A percentile compares a stretch with the other conserved stretches of the same genome.
phyloP scores from a whole-genome alignment of 2,329 filamentous ascomycete genomes.

The Thielaviopsis ethacetica region DNA sequence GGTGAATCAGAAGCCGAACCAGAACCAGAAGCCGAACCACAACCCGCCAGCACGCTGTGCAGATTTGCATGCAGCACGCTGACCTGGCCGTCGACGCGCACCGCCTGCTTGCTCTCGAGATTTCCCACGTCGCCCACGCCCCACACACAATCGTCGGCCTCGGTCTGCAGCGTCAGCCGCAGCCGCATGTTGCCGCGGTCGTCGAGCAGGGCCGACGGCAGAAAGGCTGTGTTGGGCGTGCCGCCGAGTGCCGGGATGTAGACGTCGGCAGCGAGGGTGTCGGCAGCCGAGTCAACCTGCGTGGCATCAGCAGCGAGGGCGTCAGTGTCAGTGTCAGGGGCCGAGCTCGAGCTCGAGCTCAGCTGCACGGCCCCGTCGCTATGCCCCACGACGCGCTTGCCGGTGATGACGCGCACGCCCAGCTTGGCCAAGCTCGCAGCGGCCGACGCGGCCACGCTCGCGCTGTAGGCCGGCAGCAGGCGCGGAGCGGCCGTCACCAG shows the following conservation, averaged over 20 bases:
- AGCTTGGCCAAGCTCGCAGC: slow-evolving; percentile 26
- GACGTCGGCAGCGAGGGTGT: slow-evolving; percentile 23
- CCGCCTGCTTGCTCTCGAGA: slow-evolving; percentile 22
- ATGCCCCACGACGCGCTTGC: slow-evolving; percentile 21
- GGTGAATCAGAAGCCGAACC: too few species aligned
- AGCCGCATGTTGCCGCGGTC: slow-evolving; percentile 21
- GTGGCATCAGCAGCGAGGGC: too few species aligned
- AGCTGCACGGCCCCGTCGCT: slow-evolving; percentile 22
- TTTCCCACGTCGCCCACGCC: slow-evolving; percentile 28
- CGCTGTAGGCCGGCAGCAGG: slow-evolving; percentile 12
- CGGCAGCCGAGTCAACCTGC: slow-evolving; percentile 3
- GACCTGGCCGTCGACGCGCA: slow-evolving; percentile 19
- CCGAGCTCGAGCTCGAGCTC: too few species aligned
- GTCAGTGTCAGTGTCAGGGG: too few species aligned
- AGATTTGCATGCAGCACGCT: slow-evolving; percentile 21
- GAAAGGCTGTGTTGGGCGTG: slow-evolving; percentile 28
- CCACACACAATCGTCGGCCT: slow-evolving; percentile 23
- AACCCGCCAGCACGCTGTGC: slow-evolving; percentile 18
- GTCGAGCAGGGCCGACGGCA: slow-evolving; percentile 23
- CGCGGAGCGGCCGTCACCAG: slow-evolving; percentile 12
- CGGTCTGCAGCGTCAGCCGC: slow-evolving; percentile 21
- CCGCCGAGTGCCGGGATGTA: slow-evolving; percentile 32
- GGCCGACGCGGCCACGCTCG: slow-evolving; percentile 23
- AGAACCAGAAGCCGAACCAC: too few species aligned
- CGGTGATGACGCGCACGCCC: slow-evolving; percentile 25